A percentile compares a stretch with the other conserved stretches of the same genome.
Conservation (phyloP, 2,329 filamentous ascomycete genomes). For the Xylaria sp. region DNA sequence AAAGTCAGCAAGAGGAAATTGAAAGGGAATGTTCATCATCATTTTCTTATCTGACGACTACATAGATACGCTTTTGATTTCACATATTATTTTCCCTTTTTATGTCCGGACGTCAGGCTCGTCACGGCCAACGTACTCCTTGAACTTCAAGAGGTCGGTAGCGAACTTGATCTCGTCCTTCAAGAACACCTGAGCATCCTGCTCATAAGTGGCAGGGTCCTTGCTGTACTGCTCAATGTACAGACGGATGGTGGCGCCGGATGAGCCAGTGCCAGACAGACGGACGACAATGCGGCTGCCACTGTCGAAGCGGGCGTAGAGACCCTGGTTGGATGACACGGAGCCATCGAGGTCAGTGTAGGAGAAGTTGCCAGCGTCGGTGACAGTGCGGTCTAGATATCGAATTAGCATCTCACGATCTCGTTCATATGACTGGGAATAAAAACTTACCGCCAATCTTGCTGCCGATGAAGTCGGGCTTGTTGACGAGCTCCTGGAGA, state of each 20-base stretch:
- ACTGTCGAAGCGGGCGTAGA: conserved; percentile 90
- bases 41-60: conserved; percentile 1
- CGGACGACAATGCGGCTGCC: conserved; percentile 93
- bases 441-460: conserved; percentile 57
- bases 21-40: conserved; percentile 10
- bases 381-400: conserved; percentile 63
- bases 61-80: background rate
- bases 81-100: background rate
- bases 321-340: conserved; percentile 90
- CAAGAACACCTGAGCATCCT: conserved; percentile 90
- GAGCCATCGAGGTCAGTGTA: conserved; percentile 99
- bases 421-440: background rate
- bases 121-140: conserved; percentile 86
- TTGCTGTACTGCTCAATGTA: conserved; percentile 95
- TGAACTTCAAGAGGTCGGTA: conserved; percentile 80
- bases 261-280: conserved; percentile 89
- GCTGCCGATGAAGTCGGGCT: conserved; percentile 72
- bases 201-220: conserved; percentile 69
- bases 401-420: conserved; percentile 1
- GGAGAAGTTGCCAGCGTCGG: conserved; percentile 90
- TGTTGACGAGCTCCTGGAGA: conserved; percentile 71
- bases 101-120: conserved; percentile 97
- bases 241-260: conserved; percentile 90
- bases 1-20: background rate
- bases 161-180: conserved; percentile 84